Base-by-base conservation (phyloP, 768 basidiomycete genomes). In the Candolleomyces aberdarensis region DNA sequence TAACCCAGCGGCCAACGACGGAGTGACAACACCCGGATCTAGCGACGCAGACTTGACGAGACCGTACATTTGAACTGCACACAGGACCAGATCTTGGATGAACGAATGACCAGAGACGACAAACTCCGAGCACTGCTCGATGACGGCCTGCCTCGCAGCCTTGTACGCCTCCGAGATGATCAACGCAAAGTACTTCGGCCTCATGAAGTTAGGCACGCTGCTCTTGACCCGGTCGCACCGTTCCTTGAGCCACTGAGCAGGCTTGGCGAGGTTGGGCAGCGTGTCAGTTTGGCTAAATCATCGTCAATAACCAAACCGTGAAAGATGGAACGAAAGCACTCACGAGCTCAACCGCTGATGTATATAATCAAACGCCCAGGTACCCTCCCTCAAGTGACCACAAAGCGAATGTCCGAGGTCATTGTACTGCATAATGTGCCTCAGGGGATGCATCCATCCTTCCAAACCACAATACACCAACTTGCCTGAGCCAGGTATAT, bases 151-250 rank as follows among this genome's bases (percentile, higher is more conserved):
- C 20, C 95, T 87, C 19, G 95, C 89, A 10, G 92, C 93, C 72
- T 95, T 97, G 80, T 97, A 96, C 1, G 95, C 95, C 61, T 88
- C 88, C 22, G 89, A 92, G 61, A 98, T 81, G 59, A 96, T 83
- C 61, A 98, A 82, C 0, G 95, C 94, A 65, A 99, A 99, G 74
- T 93, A 98, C 72, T 96, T 98, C 20, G 97, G 97, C 20, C 96
- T 85, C 73, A 98, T 80, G 79, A 94, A 96, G 17, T 90, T 84
- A 0, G 97, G 91, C 6, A 88, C 87, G 11, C 80, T 80, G 1
- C 71, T 70, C 66, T 91, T 89, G 68, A 98, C 83, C 20, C 85
- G 80, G 51, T 94, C 92, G 66, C 96, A 92, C n/a, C 95, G 85
- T 62, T 91, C 85, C 70, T 86, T 83, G 68, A 98, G 79, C 97